Percentiles rank a stretch among this genome's conserved stretches.
Evolutionary conservation across 306 rosid species (phyloP).

Genomic region (Cucurbita argyrosperma): DNA sequence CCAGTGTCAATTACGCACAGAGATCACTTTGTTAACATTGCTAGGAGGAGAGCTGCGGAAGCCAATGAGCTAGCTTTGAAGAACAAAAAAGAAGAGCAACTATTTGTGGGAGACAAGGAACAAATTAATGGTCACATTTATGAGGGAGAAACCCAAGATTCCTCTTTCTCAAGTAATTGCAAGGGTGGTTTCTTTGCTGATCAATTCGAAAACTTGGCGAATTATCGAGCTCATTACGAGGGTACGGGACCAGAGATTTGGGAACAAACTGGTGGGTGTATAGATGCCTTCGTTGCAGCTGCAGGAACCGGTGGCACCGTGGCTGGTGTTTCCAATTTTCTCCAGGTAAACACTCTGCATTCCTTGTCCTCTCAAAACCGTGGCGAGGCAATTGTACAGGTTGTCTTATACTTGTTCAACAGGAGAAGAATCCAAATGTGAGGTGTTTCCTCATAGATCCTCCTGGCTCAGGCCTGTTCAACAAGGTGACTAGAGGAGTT

Average conservation of each 20-base stretch:
- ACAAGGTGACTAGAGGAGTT: conserved; percentile 82
- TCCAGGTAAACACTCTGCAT: conserved; percentile 28
- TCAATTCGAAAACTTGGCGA: conserved; percentile 84
- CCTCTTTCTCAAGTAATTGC: conserved; percentile 22
- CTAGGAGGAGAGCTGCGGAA: conserved; percentile 61
- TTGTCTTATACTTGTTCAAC: conserved; percentile 3
- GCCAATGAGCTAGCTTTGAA: conserved; percentile 50
- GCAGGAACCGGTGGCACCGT: conserved; percentile 94
- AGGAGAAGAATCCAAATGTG: conserved; percentile 68
- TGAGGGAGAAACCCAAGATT: conserved; percentile 18
- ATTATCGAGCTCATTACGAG: conserved; percentile 69
- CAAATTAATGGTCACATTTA: conserved; percentile 23
- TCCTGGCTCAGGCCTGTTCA: conserved; percentile 85
- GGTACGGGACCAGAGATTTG: conserved; percentile 95
- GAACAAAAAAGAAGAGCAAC: conserved; percentile 14
- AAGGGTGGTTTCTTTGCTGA: conserved; percentile 87
- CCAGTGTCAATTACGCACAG: conserved; percentile 84
- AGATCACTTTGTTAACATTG: conserved; percentile 84
- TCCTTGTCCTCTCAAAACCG: neutral
- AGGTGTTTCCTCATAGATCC: conserved; percentile 84
- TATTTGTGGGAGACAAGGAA: conserved; percentile 12
- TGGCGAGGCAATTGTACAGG: neutral
- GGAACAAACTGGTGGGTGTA: conserved; percentile 55
- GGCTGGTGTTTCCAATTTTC: conserved; percentile 64
- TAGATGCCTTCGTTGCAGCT: conserved; percentile 81